Conservation (phyloP, 202 grass and related monocot species). For the Elaeis oleifera region DNA sequence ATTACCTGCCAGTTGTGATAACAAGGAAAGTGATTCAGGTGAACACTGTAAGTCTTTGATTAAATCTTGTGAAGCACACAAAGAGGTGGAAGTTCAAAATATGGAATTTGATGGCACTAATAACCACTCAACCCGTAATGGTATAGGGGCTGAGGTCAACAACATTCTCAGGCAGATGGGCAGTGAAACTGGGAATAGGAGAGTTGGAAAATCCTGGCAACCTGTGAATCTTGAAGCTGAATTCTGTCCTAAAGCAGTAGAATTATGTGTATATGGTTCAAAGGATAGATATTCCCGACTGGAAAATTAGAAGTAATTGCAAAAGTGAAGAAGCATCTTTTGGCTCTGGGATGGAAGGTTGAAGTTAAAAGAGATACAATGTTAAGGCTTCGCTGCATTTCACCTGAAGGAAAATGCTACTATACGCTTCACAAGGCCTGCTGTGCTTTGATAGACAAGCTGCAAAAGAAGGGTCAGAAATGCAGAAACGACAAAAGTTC, state of each 20-base stretch:
- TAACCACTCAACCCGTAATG: not conserved
- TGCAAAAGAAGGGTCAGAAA: not conserved
- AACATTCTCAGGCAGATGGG: not conserved
- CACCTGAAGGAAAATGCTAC: slow-evolving; percentile 38
- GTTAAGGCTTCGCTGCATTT: slow-evolving; percentile 32
- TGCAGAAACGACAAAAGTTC: slow-evolving; percentile 4
- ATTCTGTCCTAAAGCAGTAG: slow-evolving; percentile 34
- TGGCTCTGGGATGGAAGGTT: slow-evolving; percentile 62
- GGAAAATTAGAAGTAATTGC: not conserved
- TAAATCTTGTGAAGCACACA: slow-evolving; percentile 45
- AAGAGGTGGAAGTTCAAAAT: slow-evolving; percentile 24
- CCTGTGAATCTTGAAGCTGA: slow-evolving; percentile 33
- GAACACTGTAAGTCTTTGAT: slow-evolving; percentile 43
- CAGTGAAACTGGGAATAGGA: slow-evolving; percentile 8
- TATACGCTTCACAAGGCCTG: slow-evolving; percentile 10
- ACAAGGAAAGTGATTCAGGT: slow-evolving; percentile 31
- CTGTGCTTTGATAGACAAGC: not conserved
- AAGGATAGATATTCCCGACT: slow-evolving; percentile 7
- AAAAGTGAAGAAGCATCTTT: slow-evolving; percentile 59
- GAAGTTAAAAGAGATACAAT: slow-evolving; percentile 24
- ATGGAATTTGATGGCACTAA: not conserved
- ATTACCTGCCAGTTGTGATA: slow-evolving; percentile 40
- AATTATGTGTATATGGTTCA: slow-evolving; percentile 21
- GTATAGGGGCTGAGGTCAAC: slow-evolving; percentile 16
- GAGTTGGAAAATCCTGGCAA: slow-evolving; percentile 30